These are phyloP conservation scores for Pseudogymnoascus pannorum DNA, from an alignment of 2,329 filamentous ascomycete genomes.

Conservation along the genomic window DNA sequence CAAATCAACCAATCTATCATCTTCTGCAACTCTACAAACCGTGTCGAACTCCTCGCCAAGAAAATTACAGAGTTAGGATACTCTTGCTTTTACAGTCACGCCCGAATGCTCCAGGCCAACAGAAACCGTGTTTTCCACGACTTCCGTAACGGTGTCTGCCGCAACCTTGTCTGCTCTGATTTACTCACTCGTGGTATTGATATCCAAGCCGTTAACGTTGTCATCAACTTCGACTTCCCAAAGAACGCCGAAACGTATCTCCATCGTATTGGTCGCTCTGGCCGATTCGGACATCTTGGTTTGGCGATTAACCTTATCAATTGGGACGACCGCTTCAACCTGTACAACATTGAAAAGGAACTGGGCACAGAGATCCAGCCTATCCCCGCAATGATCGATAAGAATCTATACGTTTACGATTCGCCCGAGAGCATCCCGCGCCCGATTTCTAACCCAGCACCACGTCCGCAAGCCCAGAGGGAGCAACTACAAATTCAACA, in stretches of 20 bases:
- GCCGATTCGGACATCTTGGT: slow-evolving; percentile 93
- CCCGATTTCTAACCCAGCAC: slow-evolving; percentile 52
- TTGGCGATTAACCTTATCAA: slow-evolving; percentile 98
- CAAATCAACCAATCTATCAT: slow-evolving; percentile 99
- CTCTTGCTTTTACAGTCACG: slow-evolving; percentile 98
- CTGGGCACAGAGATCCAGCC: slow-evolving; percentile 94
- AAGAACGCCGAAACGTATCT: slow-evolving; percentile 99
- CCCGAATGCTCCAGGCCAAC: slow-evolving; percentile 93
- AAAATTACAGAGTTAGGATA: slow-evolving; percentile 99
- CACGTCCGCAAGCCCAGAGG: slow-evolving; percentile 22
- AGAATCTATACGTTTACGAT: slow-evolving; percentile 97
- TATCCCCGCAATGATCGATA: slow-evolving; percentile 92
- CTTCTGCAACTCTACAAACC: slow-evolving; percentile 99
- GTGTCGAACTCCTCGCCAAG: slow-evolving; percentile 93
- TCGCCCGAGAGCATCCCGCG: slow-evolving; percentile 90
- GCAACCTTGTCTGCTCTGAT: slow-evolving; percentile 97
- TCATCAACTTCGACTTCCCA: slow-evolving; percentile 99
- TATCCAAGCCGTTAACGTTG: slow-evolving; percentile 97
- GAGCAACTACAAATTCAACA: slow-evolving; percentile 20
- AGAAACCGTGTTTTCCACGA: slow-evolving; percentile 99
- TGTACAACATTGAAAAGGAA: slow-evolving; percentile 98
- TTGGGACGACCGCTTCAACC: slow-evolving; percentile 97
- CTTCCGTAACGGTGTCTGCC: slow-evolving; percentile 95
- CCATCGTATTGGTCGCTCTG: slow-evolving; percentile 95
- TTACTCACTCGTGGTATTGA: slow-evolving; percentile 97